phyloP scores from a whole-genome alignment of 2,329 filamentous ascomycete species.

The Hirsutella thompsonii region DNA sequence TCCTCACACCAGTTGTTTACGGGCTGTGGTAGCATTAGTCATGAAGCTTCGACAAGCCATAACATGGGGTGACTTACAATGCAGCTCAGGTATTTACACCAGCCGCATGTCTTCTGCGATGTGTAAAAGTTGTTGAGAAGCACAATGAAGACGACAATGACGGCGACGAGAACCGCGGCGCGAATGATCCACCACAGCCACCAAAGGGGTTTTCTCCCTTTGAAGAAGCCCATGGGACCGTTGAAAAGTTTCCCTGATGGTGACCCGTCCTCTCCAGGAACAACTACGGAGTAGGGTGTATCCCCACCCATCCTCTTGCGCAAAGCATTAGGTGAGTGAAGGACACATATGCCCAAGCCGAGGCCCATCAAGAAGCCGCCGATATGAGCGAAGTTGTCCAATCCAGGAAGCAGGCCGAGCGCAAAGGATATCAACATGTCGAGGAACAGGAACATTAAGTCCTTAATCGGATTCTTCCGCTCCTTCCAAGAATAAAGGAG shows the following conservation, averaged over 20 bases:
- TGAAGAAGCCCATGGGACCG: constrained; percentile 69
- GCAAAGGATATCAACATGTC: constrained; percentile 87
- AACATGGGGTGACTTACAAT: constrained; percentile 48
- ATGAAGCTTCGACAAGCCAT: not conserved
- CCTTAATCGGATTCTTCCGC: constrained; percentile 62
- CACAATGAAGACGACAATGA: constrained; percentile 74
- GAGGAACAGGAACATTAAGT: constrained; percentile 75
- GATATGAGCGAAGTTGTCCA: constrained; percentile 97
- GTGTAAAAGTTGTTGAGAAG: constrained; percentile 86
- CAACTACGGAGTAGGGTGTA: constrained; percentile 59
- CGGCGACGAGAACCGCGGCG: constrained; percentile 62
- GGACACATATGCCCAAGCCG: constrained; percentile 69
- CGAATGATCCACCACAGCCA: constrained; percentile 95
- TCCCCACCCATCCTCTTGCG: constrained; percentile 61
- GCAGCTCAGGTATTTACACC: constrained; percentile 95
- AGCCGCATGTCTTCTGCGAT: constrained; percentile 61
- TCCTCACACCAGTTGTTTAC: constrained; percentile 56
- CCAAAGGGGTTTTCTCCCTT: constrained; percentile 84
- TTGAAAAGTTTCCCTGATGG: constrained; percentile 43
- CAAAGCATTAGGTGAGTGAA: constrained; percentile 77
- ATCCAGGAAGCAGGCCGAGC: constrained; percentile 75
- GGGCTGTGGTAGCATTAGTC: constrained; percentile 28
- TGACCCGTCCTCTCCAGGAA: constrained; percentile 28
- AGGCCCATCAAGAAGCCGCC: constrained; percentile 91
- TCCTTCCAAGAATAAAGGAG: constrained; percentile 87